These are phyloP conservation scores for Collybia sordida DNA, from an alignment of 768 basidiomycete genomes.

Conservation along the genomic window DNA sequence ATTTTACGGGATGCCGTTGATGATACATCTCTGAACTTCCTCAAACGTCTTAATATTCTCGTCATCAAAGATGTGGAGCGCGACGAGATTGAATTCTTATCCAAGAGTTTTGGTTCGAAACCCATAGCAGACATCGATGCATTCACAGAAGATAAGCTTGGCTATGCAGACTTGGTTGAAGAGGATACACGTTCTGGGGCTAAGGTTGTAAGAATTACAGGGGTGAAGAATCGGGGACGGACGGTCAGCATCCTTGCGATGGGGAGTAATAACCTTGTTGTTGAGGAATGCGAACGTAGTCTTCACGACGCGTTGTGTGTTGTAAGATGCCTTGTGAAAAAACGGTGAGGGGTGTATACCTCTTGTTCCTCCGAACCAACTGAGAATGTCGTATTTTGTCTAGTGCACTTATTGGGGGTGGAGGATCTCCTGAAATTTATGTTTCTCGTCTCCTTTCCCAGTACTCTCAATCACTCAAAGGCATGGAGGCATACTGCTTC, in stretches of 20 bases:
- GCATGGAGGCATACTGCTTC: conserved; percentile 99
- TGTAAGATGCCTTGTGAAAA: conserved; percentile 97
- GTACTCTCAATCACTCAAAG: conserved; percentile 89
- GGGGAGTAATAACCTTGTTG: conserved; percentile 87
- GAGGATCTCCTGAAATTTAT: conserved; percentile 97
- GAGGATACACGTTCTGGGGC: conserved; percentile 80
- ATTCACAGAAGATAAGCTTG: conserved; percentile 97
- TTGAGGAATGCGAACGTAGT: conserved; percentile 97
- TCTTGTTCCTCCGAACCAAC: not conserved
- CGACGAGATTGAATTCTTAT: conserved; percentile 97
- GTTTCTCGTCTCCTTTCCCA: conserved; percentile 90
- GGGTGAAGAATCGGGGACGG: conserved; percentile 90
- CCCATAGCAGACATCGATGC: conserved; percentile 97
- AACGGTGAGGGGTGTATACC: conserved; percentile 58
- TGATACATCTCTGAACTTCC: conserved; percentile 95
- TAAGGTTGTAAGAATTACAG: conserved; percentile 93
- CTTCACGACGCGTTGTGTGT: conserved; percentile 99
- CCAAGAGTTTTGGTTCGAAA: conserved; percentile 92
- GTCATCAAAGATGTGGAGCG: conserved; percentile 98
- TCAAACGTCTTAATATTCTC: conserved; percentile 94
- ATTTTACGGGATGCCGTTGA: conserved; percentile 99
- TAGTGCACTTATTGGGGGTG: conserved; percentile 90
- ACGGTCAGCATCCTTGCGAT: conserved; percentile 96
- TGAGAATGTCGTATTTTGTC: not conserved
- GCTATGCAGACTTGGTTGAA: conserved; percentile 93